A percentile compares a stretch with the other conserved stretches of the same genome.
phyloP scores from a whole-genome alignment of 306 rosid genomes.

The Betula pendula region DNA sequence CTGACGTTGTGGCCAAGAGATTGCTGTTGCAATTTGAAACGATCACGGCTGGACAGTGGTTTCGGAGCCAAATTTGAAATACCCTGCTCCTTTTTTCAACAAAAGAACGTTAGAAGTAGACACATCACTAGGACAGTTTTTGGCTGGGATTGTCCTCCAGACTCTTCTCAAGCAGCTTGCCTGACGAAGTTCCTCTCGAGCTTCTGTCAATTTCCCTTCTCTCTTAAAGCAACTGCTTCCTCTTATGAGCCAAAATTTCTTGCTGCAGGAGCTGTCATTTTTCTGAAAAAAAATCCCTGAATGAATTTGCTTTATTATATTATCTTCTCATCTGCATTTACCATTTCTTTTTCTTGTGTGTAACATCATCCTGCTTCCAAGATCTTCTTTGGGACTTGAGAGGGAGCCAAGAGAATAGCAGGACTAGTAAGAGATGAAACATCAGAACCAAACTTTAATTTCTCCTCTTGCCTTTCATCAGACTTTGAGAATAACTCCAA shows the following conservation, averaged over 20 bases:
- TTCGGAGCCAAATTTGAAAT: conserved; percentile 27
- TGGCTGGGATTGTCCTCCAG: conserved; percentile 48
- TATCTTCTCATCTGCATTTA: too few relatives aligned
- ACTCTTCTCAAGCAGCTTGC: conserved; percentile 78
- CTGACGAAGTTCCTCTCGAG: conserved; percentile 75
- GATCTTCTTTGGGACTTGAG: too few relatives aligned
- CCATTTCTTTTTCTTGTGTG: too few relatives aligned
- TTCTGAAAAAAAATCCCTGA: conserved; percentile 43
- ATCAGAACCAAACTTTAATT: conserved; percentile 29
- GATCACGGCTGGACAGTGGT: too few relatives aligned
- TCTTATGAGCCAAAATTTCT: conserved; percentile 77
- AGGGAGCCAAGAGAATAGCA: too few relatives aligned
- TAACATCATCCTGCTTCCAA: too few relatives aligned
- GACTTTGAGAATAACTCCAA: too few relatives aligned
- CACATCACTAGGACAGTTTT: conserved; percentile 33
- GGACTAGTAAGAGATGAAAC: too few relatives aligned
- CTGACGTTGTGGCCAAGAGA: too few relatives aligned
- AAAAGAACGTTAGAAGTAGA: conserved; percentile 30
- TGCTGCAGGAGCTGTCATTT: conserved; percentile 44
- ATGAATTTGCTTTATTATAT: conserved; percentile 31
- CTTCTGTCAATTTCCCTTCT: conserved; percentile 89
- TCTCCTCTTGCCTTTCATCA: too few relatives aligned
- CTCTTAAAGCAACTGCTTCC: conserved; percentile 82
- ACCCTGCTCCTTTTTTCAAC: conserved; percentile 40
- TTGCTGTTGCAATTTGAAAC: too few relatives aligned